phyloP scores from a whole-genome alignment of 1,284 basidiomycete species.

The Cryptococcus maquisensis region DNA sequence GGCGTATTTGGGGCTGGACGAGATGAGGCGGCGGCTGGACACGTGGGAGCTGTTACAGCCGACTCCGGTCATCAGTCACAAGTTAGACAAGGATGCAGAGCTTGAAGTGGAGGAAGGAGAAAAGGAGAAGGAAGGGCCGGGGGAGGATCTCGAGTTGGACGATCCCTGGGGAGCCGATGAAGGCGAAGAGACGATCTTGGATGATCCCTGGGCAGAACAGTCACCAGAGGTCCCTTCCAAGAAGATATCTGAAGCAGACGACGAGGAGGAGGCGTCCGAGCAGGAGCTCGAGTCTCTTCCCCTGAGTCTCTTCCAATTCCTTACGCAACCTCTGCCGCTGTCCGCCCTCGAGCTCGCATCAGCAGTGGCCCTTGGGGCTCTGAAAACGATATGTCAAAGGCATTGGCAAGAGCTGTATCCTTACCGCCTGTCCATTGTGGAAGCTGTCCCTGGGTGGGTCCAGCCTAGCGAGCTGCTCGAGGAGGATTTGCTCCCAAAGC shows the following conservation, averaged over 20 bases:
- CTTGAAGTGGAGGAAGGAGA: background rate
- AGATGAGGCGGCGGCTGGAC: conserved; percentile 8
- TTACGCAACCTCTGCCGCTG: conserved; percentile 58
- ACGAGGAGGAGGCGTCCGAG: background rate
- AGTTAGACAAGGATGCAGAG: background rate
- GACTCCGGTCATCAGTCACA: background rate
- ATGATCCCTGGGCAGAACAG: conserved; percentile 29
- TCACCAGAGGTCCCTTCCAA: conserved; percentile 1
- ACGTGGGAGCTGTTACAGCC: conserved; percentile 4
- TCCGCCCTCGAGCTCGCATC: conserved; percentile 65
- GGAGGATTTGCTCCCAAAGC: conserved; percentile 61
- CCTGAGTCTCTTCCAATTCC: conserved; percentile 61
- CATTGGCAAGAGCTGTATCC: conserved; percentile 63
- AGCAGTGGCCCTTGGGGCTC: conserved; percentile 56
- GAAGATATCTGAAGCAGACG: background rate
- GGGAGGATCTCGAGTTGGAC: conserved; percentile 50
- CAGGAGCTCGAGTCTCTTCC: conserved; percentile 34
- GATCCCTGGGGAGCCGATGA: conserved; percentile 69
- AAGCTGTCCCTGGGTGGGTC: conserved; percentile 67
- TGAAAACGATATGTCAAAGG: conserved; percentile 58
- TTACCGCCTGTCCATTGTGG: conserved; percentile 64
- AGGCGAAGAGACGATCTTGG: conserved; percentile 15
- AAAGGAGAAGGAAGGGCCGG: background rate
- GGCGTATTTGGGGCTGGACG: conserved; percentile 5
- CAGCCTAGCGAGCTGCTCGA: conserved; percentile 57